These are phyloP conservation scores for Diplodia scrobiculata DNA, from an alignment of 2,329 filamentous ascomycete genomes.

Conservation along the genomic window DNA sequence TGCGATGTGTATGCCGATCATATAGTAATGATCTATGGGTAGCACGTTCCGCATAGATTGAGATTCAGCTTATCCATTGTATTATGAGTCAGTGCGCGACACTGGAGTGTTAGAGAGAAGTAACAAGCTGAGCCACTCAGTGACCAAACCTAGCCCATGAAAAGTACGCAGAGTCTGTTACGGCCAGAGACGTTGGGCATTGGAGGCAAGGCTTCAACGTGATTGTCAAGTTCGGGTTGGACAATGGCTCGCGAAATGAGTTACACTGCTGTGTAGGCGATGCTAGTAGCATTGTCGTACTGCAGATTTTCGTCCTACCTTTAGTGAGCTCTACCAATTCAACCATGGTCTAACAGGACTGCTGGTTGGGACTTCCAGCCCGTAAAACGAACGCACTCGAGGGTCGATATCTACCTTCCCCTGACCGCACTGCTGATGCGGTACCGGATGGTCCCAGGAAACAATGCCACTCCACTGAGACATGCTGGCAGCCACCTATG, in stretches of 20 bases:
- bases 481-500: constrained; percentile 5
- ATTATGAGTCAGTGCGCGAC: not conserved
- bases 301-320: not conserved
- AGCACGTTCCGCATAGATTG: not conserved
- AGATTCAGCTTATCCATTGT: not conserved
- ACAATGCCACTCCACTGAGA: not conserved
- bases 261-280: not conserved
- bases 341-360: not conserved
- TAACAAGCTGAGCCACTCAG: not conserved
- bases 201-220: not conserved
- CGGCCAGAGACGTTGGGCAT: not conserved
- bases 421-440: not conserved
- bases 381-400: not conserved
- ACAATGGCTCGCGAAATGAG: not conserved
- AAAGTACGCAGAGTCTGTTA: not conserved
- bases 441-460: not conserved
- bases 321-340: not conserved
- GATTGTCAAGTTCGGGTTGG: not conserved
- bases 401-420: not conserved
- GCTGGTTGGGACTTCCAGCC: not conserved
- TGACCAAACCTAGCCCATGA: not conserved
- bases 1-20: not conserved
- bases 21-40: not conserved
- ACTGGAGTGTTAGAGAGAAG: not conserved
- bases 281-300: not conserved